These are phyloP conservation scores for Cladorrhinum samala DNA, from an alignment of 495 filamentous ascomycete species.

Conservation along the genomic window DNA sequence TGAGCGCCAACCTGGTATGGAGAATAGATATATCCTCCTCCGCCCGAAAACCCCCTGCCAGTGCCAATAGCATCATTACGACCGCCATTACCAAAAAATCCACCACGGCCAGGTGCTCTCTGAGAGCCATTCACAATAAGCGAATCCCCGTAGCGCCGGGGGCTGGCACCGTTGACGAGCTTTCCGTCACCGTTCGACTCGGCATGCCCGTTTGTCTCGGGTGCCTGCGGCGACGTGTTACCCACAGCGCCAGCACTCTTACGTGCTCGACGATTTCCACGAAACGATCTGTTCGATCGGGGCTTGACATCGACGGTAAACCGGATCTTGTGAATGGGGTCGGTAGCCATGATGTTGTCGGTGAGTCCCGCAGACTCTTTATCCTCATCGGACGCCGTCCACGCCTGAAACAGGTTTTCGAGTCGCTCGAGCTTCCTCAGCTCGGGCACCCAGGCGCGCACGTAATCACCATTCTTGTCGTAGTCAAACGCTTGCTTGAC, in stretches of 20 bases:
- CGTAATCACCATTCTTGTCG: slow-evolving; percentile 57
- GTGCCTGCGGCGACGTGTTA: neutral
- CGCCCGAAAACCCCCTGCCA: too few relatives aligned
- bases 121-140: too few relatives aligned
- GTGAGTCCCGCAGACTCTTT: slow-evolving; percentile 45
- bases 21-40: too few relatives aligned
- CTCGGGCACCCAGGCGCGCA: slow-evolving; percentile 61
- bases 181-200: too few relatives aligned
- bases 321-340: slow-evolving; percentile 51
- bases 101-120: too few relatives aligned
- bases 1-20: too few relatives aligned
- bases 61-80: too few relatives aligned
- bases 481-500: slow-evolving; percentile 67
- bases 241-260: neutral
- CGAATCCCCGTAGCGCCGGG: too few relatives aligned
- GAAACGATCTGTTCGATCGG: slow-evolving; percentile 17
- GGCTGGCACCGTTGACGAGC: too few relatives aligned
- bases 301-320: slow-evolving; percentile 45
- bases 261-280: too few relatives aligned
- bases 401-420: slow-evolving; percentile 58
- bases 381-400: slow-evolving; percentile 48
- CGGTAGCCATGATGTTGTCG: slow-evolving; percentile 46
- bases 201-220: neutral
- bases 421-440: slow-evolving; percentile 43
- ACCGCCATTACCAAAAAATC: too few relatives aligned